Conservation (phyloP, 805 yeast genomes). For the Candida ponderosae region DNA sequence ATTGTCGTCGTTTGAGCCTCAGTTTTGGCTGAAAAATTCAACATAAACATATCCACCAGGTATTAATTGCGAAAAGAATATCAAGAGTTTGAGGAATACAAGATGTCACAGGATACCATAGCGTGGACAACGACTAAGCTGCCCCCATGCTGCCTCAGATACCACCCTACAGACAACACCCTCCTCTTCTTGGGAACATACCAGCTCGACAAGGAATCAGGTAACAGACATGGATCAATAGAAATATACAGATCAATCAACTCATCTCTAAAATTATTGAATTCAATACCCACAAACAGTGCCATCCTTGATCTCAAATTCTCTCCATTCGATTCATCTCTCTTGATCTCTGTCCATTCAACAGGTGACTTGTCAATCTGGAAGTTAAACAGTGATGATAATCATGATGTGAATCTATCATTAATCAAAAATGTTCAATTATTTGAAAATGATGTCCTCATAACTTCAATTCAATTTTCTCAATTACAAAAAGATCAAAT, state of each 20-base stretch:
- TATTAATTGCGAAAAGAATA: too few species aligned
- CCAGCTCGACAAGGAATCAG: constrained; percentile 51
- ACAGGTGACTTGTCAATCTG: constrained; percentile 70
- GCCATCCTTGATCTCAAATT: constrained; percentile 78
- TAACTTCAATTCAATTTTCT: constrained; percentile 60
- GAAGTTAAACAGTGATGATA: constrained; percentile 22
- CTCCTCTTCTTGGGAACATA: constrained; percentile 73
- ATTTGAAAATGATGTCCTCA: constrained; percentile 40
- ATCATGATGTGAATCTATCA: constrained; percentile 12
- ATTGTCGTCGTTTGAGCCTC: too few species aligned
- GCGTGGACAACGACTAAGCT: constrained; percentile 35
- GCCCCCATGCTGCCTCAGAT: constrained; percentile 81
- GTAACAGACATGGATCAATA: constrained; percentile 56
- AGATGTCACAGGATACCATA: constrained; percentile 1
- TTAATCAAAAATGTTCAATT: constrained; percentile 30
- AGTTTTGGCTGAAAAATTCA: too few species aligned
- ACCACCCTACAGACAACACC: constrained; percentile 41
- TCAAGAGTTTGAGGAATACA: too few species aligned
- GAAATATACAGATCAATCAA: constrained; percentile 27
- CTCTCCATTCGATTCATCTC: constrained; percentile 40
- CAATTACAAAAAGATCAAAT: constrained; percentile 31
- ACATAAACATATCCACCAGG: too few species aligned
- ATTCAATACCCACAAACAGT: constrained; percentile 32
- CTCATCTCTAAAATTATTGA: constrained; percentile 15
- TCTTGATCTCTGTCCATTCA: constrained; percentile 65